Conservation (phyloP, 2,329 filamentous ascomycete genomes). For the Ceratocystis ficicola region DNA sequence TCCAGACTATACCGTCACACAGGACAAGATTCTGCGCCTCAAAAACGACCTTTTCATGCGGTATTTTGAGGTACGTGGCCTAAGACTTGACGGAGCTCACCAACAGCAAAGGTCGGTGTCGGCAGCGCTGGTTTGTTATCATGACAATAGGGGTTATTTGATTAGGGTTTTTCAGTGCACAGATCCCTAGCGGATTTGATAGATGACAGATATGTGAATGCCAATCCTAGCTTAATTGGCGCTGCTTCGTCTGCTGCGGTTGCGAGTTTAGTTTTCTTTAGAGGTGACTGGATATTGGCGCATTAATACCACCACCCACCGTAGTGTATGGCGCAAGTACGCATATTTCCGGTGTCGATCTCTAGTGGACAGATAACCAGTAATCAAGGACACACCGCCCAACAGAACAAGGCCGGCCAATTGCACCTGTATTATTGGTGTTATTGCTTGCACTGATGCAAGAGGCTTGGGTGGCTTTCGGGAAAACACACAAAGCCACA, state of each 20-base stretch:
- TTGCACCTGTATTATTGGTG: too few relatives aligned
- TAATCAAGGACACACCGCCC: neutral
- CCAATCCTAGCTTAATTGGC: neutral
- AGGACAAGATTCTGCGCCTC: neutral
- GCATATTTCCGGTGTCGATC: neutral
- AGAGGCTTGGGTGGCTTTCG: too few relatives aligned
- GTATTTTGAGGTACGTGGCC: neutral
- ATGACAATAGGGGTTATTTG: neutral
- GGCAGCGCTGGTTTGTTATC: neutral
- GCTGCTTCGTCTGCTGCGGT: neutral
- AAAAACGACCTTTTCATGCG: neutral
- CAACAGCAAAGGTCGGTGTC: neutral
- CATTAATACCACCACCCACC: too few relatives aligned
- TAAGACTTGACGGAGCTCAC: neutral
- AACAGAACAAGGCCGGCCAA: neutral
- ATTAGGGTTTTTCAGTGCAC: constrained; percentile 1
- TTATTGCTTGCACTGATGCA: too few relatives aligned
- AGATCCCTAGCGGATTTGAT: neutral
- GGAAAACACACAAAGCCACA: neutral
- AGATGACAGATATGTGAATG: constrained; percentile 1
- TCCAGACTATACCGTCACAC: neutral
- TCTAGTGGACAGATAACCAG: neutral
- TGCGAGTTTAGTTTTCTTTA: neutral
- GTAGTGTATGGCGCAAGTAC: neutral
- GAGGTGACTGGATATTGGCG: neutral